Conservation (phyloP, 1,139 yeast species). For the Suhomyces atakaporum region DNA sequence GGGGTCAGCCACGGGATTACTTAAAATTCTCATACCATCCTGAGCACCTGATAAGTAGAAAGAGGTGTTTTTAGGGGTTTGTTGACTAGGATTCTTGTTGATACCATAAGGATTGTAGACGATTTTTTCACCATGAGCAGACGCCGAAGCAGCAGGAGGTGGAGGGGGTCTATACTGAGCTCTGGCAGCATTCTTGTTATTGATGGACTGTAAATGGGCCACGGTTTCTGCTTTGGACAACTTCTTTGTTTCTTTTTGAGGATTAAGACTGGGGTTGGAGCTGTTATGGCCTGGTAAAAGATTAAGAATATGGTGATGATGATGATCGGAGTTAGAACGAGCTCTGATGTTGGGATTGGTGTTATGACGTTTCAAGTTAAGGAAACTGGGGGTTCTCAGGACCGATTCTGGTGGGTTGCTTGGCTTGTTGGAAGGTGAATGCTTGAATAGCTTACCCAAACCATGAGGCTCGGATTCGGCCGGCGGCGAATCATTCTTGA, state of each 20-base stretch:
- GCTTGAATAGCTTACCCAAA: slow-evolving; percentile 26
- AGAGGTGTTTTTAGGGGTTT: slow-evolving; percentile 41
- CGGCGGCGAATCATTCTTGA: slow-evolving; percentile 19
- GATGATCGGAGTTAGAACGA: slow-evolving; percentile 10
- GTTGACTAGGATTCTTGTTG: slow-evolving; percentile 38
- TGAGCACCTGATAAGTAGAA: slow-evolving; percentile 42
- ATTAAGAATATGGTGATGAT: slow-evolving; percentile 9
- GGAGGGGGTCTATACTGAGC: slow-evolving; percentile 12
- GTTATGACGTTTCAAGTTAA: slow-evolving; percentile 32
- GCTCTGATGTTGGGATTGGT: slow-evolving; percentile 18
- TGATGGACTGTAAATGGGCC: slow-evolving; percentile 39
- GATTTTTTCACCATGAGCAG: slow-evolving; percentile 33
- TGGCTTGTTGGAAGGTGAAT: background rate
- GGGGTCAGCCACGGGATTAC: slow-evolving; percentile 70
- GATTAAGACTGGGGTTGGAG: background rate
- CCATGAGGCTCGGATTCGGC: slow-evolving; percentile 18
- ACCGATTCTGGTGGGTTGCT: slow-evolving; percentile 4
- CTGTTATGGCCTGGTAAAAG: slow-evolving; percentile 7
- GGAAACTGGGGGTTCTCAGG: slow-evolving; percentile 28
- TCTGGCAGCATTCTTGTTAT: slow-evolving; percentile 31
- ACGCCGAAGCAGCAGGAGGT: slow-evolving; percentile 4
- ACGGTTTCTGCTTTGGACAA: slow-evolving; percentile 41
- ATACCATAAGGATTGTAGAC: slow-evolving; percentile 51
- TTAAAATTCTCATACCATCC: slow-evolving; percentile 48
- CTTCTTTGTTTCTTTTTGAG: slow-evolving; percentile 24